Conservation (phyloP, 164 flowering plant species). For the Aristolochia californica region DNA sequence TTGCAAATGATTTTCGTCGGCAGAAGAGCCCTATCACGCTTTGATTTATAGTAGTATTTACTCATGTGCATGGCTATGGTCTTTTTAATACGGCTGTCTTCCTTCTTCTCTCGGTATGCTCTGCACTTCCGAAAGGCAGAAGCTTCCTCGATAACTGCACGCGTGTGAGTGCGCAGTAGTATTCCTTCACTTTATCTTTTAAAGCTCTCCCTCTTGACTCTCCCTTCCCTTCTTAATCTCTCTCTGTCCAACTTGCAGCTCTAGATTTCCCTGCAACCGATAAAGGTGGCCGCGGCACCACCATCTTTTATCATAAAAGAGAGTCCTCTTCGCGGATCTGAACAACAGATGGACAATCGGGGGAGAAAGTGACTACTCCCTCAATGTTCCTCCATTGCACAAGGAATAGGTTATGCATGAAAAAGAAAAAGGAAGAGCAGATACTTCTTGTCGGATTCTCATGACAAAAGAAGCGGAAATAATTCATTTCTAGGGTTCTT, state of each 20-base stretch:
- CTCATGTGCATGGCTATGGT: too few species aligned
- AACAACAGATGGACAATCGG: background rate
- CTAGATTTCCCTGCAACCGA: conserved; percentile 16
- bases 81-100: too few species aligned
- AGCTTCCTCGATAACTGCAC: conserved; percentile 11
- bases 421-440: conserved; percentile 15
- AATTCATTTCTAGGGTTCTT: background rate
- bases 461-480: conserved; percentile 10
- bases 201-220: conserved; percentile 3
- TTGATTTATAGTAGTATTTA: background rate
- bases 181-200: conserved; percentile 16
- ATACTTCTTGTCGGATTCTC: conserved; percentile 46
- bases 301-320: conserved; percentile 9
- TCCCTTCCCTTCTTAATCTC: background rate
- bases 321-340: conserved; percentile 4
- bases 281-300: conserved; percentile 13
- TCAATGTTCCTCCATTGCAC: conserved; percentile 4
- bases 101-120: too few species aligned
- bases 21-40: conserved; percentile 9
- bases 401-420: conserved; percentile 13
- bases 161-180: conserved; percentile 18
- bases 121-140: conserved; percentile 18
- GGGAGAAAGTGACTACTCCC: background rate
- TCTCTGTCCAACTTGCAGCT: conserved; percentile 13
- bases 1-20: conserved; percentile 19